Base-by-base conservation (phyloP, 2,329 filamentous ascomycete species). In the Colletotrichum lini region DNA sequence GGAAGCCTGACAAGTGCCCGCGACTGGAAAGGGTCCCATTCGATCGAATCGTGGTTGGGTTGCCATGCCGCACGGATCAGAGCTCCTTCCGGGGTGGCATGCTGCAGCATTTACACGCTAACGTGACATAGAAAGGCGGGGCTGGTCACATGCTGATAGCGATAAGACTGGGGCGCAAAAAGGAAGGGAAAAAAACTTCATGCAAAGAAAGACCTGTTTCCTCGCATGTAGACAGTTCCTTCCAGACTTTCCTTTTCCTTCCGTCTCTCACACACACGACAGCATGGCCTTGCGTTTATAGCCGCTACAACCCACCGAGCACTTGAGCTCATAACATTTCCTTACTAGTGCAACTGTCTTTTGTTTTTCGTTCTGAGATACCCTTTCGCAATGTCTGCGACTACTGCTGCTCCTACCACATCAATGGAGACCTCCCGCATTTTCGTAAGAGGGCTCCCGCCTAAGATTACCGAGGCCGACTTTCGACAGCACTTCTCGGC, bases 401-500 rank as follows among this genome's bases (percentile, higher is more conserved):
- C 65, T 38, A 53, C 68, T 70, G 73, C 67, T 72, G 71, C 66
- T 67, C 60, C 44, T 52, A 62, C 47, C 47, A 57, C 78, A 82
- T 12, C 73, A 74, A 86, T 87, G 81, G 85, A 86, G 75, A 87
- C 87, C 82, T 96, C 94, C 81, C 91, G 88, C 74, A 86, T 93
- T 59, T 93, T 97, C 84, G 85, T 98, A 89, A 88, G 93, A 89
- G 87, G 95, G 72, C 86, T 99, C 70, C 96, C 96, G 57, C 95
- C 95, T 44, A 93, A 90, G 66, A 92, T 98, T 77, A 92, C 91
- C 15, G 94, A 97, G 82, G 91, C 92, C 64, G 93, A 97, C 75
- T 93, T 98, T 79, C 91, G 91, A 79, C 95, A 94, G 79, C 95
- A 98, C 84, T 99, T 99, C 82, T 90, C 93, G 72, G 88, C 84